These are phyloP conservation scores for Ceratocystis destructans DNA, from an alignment of 2,329 filamentous ascomycete genomes.

Conservation along the genomic window DNA sequence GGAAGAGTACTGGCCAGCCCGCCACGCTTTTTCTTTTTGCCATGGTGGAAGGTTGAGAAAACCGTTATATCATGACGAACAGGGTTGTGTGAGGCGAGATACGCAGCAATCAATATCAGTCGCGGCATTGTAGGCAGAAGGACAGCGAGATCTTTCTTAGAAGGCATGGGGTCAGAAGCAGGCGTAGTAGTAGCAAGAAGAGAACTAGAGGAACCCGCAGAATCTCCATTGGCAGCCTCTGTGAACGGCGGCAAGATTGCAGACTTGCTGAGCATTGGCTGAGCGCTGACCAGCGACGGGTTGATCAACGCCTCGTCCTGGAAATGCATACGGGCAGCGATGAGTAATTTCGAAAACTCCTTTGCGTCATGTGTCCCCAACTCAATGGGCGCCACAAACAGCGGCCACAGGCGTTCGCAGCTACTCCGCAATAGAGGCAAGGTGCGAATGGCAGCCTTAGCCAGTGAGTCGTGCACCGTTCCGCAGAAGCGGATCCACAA, in stretches of 20 bases:
- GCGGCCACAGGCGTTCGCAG: conserved; percentile 66
- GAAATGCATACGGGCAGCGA: conserved; percentile 54
- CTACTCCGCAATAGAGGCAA: conserved; percentile 57
- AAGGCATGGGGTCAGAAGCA: background rate
- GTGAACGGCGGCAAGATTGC: conserved; percentile 19
- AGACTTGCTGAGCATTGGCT: background rate
- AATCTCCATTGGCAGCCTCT: conserved; percentile 14
- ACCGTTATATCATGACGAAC: conserved; percentile 57
- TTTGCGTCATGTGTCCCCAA: conserved; percentile 59
- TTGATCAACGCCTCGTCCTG: conserved; percentile 59
- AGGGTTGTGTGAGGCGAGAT: conserved; percentile 70
- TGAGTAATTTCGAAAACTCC: conserved; percentile 74
- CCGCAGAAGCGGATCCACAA: conserved; percentile 70
- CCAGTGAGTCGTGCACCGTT: conserved; percentile 76
- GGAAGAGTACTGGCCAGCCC: conserved; percentile 30
- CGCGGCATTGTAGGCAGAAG: conserved; percentile 60
- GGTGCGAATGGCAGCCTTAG: conserved; percentile 66
- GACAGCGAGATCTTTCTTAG: conserved; percentile 33
- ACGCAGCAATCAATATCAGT: conserved; percentile 60
- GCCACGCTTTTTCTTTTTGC: conserved; percentile 36
- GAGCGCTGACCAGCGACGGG: conserved; percentile 42
- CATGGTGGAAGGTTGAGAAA: conserved; percentile 58
- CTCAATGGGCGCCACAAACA: conserved; percentile 66
- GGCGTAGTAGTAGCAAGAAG: conserved; percentile 7
- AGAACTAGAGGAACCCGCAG: background rate